Percentiles rank a stretch among this genome's conserved stretches.
Conservation (phyloP, 345 rosid species). For the Syzygium aqueum region DNA sequence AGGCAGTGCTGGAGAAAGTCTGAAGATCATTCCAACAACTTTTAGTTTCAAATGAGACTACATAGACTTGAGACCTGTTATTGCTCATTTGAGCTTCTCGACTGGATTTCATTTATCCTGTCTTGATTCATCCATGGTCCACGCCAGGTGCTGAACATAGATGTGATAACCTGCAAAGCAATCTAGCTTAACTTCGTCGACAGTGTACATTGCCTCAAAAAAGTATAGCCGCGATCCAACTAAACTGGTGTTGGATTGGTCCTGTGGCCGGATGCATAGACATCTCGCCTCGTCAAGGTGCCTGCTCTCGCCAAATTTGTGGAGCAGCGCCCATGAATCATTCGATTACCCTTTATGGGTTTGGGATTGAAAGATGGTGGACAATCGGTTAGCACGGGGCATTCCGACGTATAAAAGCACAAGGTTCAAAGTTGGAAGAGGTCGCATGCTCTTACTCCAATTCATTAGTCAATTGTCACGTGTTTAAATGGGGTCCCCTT, state of each 20-base stretch:
- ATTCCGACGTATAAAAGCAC: neutral
- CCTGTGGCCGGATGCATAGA: neutral
- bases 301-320: neutral
- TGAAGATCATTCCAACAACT: neutral
- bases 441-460: neutral
- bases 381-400: neutral
- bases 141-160: neutral
- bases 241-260: neutral
- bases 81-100: neutral
- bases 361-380: neutral
- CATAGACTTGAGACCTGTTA: neutral
- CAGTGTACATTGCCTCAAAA: accelerated
- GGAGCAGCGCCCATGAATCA: neutral
- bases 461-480: neutral
- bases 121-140: neutral
- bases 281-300: neutral
- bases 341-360: neutral
- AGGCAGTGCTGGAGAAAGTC: neutral
- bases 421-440: neutral
- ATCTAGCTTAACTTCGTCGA: neutral
- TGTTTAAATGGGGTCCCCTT: neutral
- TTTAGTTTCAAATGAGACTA: neutral
- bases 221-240: accelerated
- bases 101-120: neutral
- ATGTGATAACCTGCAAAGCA: neutral